phyloP scores from a whole-genome alignment of 2,329 filamentous ascomycete genomes.

The Ascosphaera aggregata region DNA sequence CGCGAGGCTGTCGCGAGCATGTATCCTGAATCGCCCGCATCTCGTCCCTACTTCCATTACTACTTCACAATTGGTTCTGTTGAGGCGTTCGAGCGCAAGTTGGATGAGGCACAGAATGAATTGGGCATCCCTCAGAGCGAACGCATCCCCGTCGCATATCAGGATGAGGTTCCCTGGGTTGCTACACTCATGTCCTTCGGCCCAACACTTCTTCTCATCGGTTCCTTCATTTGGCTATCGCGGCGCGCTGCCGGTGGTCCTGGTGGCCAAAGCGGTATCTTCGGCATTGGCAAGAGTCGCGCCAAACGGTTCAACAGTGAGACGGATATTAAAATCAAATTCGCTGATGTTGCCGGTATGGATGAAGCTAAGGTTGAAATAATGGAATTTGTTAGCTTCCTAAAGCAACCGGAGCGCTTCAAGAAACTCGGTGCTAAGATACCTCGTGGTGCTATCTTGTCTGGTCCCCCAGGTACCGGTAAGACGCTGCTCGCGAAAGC shows the following conservation, averaged over 20 bases:
- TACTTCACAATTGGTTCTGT: slow-evolving; percentile 92
- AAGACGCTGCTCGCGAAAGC: slow-evolving; percentile 95
- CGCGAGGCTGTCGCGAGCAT: slow-evolving; percentile 46
- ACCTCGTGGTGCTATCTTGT: slow-evolving; percentile 83
- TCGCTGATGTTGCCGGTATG: slow-evolving; percentile 89
- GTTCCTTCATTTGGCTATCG: slow-evolving; percentile 56
- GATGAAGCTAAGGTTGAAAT: slow-evolving; percentile 97
- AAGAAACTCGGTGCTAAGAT: slow-evolving; percentile 94
- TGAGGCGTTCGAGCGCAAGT: slow-evolving; percentile 69
- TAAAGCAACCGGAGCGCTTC: slow-evolving; percentile 83
- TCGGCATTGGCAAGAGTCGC: slow-evolving; percentile 86
- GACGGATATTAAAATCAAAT: slow-evolving; percentile 89
- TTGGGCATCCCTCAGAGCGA: slow-evolving; percentile 69
- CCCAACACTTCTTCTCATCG: slow-evolving; percentile 69
- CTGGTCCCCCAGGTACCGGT: slow-evolving; percentile 93
- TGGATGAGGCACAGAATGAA: slow-evolving; percentile 74
- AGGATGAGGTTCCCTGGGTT: slow-evolving; percentile 48
- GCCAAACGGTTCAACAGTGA: slow-evolving; percentile 98
- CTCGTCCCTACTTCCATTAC: slow-evolving; percentile 51
- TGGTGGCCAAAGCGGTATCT: slow-evolving; percentile 52
- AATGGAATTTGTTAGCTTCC: slow-evolving; percentile 96
- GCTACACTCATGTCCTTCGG: slow-evolving; percentile 58
- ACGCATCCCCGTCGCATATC: slow-evolving; percentile 79
- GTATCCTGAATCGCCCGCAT: slow-evolving; percentile 53
- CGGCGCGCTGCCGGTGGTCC: slow-evolving; percentile 47